Evolutionary conservation across 345 rosid genomes (phyloP).

Genomic region (Dipteronia sinensis): DNA sequence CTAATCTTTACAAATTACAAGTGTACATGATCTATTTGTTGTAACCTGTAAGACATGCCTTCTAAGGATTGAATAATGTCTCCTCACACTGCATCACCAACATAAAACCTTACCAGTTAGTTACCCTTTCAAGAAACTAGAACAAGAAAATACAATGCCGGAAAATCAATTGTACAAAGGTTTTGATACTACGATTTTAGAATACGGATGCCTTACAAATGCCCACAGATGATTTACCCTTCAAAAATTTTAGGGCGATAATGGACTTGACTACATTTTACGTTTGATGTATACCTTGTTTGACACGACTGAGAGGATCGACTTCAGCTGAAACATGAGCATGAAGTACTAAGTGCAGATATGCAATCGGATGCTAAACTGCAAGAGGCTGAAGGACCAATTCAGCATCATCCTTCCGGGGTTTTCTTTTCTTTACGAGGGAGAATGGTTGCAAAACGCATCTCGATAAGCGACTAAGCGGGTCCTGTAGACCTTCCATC

Average conservation of each 20-base stretch:
- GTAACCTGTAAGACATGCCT: background rate
- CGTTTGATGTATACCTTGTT: background rate
- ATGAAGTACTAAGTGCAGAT: background rate
- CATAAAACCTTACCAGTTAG: background rate
- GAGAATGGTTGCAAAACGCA: constrained; percentile 49
- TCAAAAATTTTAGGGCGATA: too few species aligned
- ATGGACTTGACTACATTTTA: background rate
- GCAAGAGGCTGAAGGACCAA: constrained; percentile 49
- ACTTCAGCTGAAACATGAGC: background rate
- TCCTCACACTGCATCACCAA: background rate
- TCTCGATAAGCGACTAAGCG: constrained; percentile 64
- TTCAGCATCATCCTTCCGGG: constrained; percentile 40
- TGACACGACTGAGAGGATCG: background rate
- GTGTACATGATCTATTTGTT: constrained; percentile 3
- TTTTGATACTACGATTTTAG: too few species aligned
- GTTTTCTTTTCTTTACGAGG: constrained; percentile 43
- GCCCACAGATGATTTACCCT: too few species aligned
- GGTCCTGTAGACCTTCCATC: constrained; percentile 96
- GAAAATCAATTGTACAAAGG: too few species aligned
- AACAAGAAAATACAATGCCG: background rate
- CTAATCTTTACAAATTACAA: background rate
- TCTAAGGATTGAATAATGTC: background rate
- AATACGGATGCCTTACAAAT: too few species aligned
- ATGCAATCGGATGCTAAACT: constrained; percentile 29
- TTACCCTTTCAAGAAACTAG: background rate